Evolutionary conservation across 495 filamentous ascomycete genomes (phyloP).

Genomic region (Corynascus novoguineensis): DNA sequence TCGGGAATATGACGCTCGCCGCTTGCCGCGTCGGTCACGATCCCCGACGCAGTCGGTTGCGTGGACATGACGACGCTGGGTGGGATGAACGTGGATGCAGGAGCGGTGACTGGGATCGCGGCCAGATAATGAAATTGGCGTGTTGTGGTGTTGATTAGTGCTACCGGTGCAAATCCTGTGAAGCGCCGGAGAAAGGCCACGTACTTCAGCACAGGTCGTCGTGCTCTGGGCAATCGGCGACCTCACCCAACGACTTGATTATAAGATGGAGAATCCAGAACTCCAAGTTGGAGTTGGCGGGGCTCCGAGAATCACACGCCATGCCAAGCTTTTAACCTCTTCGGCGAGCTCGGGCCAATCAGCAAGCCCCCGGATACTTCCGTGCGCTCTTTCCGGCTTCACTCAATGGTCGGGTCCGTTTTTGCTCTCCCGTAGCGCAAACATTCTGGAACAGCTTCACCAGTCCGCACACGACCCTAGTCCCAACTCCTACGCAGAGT

Average conservation of each 20-base stretch:
- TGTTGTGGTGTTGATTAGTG: neutral
- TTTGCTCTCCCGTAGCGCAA: conserved; percentile 24
- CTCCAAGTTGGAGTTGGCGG: conserved; percentile 1
- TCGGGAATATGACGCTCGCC: conserved; percentile 87
- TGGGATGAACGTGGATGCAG: neutral
- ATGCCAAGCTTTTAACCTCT: conserved; percentile 9
- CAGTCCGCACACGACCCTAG: conserved; percentile 16
- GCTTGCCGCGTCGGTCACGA: conserved; percentile 60
- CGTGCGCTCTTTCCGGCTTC: conserved; percentile 27
- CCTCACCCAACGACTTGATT: neutral
- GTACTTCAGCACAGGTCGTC: too few relatives aligned
- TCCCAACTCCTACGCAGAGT: conserved; percentile 13
- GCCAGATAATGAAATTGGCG: neutral
- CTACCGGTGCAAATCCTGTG: too few relatives aligned
- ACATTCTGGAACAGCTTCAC: conserved; percentile 13
- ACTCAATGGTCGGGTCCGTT: conserved; percentile 24
- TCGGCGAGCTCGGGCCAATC: conserved; percentile 40
- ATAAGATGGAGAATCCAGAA: neutral
- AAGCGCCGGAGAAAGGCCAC: too few relatives aligned
- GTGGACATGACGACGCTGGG: conserved; percentile 38
- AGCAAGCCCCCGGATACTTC: conserved; percentile 26
- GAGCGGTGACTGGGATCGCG: too few relatives aligned
- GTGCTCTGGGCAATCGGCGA: neutral
- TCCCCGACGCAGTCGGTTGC: conserved; percentile 58
- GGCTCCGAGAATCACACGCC: neutral